Conservation (phyloP, 169 alveolate species). For the Pseudocohnilembus persalinus region DNA sequence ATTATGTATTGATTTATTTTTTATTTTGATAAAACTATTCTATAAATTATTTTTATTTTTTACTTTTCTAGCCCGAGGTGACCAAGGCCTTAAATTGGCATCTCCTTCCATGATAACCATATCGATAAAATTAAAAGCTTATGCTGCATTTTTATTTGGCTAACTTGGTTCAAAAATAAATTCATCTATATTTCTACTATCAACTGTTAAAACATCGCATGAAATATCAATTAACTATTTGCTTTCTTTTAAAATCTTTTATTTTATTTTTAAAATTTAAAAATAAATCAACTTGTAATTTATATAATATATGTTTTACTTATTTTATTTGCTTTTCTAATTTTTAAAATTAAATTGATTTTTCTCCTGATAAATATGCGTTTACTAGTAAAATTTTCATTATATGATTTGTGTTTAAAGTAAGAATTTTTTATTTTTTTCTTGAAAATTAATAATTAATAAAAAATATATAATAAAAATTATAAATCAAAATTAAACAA, state of each 20-base stretch:
- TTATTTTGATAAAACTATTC: too few species aligned
- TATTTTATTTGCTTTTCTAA: conserved; percentile 24
- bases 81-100: conserved; percentile 52
- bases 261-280: background rate
- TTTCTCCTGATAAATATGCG: conserved; percentile 25
- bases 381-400: conserved; percentile 44
- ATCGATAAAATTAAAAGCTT: conserved; percentile 43
- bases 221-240: conserved; percentile 41
- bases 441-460: background rate
- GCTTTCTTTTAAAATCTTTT: conserved; percentile 15
- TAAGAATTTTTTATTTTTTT: background rate
- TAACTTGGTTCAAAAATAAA: conserved; percentile 30
- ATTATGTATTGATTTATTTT: background rate
- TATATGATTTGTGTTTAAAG: background rate
- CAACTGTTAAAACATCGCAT: conserved; percentile 36
- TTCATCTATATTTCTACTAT: conserved; percentile 31
- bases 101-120: conserved; percentile 44
- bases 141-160: conserved; percentile 30
- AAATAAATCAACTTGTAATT: background rate
- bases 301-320: background rate
- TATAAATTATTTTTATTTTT: background rate
- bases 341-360: conserved; percentile 22
- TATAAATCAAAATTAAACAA: too few species aligned
- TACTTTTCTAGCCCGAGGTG: conserved; percentile 42
- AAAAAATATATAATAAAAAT: too few species aligned